These are phyloP conservation scores for Daedaleopsis nitida DNA, from an alignment of 768 basidiomycete genomes.

Conservation along the genomic window DNA sequence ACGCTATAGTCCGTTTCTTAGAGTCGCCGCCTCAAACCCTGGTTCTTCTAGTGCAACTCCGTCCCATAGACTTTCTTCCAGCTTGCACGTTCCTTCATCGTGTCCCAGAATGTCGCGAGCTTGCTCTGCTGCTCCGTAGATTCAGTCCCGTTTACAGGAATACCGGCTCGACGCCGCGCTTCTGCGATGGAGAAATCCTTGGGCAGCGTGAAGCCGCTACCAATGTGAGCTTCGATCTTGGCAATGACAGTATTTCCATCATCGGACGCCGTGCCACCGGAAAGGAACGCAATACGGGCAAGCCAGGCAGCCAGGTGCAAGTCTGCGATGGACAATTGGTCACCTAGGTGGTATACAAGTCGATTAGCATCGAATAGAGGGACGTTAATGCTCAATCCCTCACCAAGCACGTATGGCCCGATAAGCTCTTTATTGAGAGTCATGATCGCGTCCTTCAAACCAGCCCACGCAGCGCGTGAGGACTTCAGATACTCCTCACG, in stretches of 20 bases:
- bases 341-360: constrained; percentile 47
- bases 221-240: constrained; percentile 56
- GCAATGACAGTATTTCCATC: constrained; percentile 51
- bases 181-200: constrained; percentile 42
- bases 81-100: constrained; percentile 61
- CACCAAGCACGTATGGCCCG: constrained; percentile 68
- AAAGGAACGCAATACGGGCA: constrained; percentile 55
- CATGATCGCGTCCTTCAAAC: constrained; percentile 46
- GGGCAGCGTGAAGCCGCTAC: constrained; percentile 44
- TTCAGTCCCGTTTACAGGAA: constrained; percentile 27
- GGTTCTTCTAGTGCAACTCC: constrained; percentile 42
- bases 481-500: constrained; percentile 53
- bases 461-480: constrained; percentile 53
- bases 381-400: constrained; percentile 12
- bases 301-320: constrained; percentile 82
- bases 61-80: constrained; percentile 67
- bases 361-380: neutral
- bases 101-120: constrained; percentile 74
- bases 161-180: constrained; percentile 33
- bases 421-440: constrained; percentile 58
- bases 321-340: constrained; percentile 82
- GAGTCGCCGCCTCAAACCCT: neutral
- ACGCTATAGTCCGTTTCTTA: no score
- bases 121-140: constrained; percentile 46
- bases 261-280: constrained; percentile 53